Base-by-base conservation (phyloP, 805 yeast species). In the Lipomyces orientalis region DNA sequence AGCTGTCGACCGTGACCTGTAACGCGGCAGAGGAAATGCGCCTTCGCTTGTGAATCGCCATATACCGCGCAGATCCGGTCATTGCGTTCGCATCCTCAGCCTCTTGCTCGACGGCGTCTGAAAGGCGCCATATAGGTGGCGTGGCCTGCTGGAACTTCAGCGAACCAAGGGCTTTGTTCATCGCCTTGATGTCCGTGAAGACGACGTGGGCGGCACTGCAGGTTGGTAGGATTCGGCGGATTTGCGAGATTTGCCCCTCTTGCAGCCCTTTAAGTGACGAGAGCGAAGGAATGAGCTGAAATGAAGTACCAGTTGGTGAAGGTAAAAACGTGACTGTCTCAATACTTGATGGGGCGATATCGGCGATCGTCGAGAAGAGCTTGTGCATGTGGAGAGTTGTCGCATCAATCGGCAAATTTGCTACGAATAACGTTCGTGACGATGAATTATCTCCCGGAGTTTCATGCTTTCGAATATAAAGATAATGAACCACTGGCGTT, bases 41-140 rank as follows among this genome's bases (percentile, higher is more conserved):
- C 61, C 72, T 68, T 35, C 75, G 71, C n/a, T 68, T 54, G 67
- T 77, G 75, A 33, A 61, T 80, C 25, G 61, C 88, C 77, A 35
- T 80, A 76, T 70, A 82, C 75, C 60, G 77, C 70, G 71, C 80
- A 74, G 76, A 80, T 75, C 75, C 82, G 70, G 67, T 79, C 49
- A 43, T 43, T 71, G 67, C 63, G 64, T 76, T 75, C 76, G 80
- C 80, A 33, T 60, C 70, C 29, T 71, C 64, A 49, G 62, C 71
- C 74, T 87, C 86, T 75, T 86, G 86, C 68, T 93, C 91, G 79
- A 74, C 85, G 83, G 67, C 88, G 80, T 39, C 91, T 85, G 2
- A 88, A 77, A 74, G 87, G 87, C 78, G 92, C 98, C 6, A 93
- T 85, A 75, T 92, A 88, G 35, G 87, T 86, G 55, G 91, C 73